Conservation (phyloP, 2,329 filamentous ascomycete species). For the Cladophialophora immunda region DNA sequence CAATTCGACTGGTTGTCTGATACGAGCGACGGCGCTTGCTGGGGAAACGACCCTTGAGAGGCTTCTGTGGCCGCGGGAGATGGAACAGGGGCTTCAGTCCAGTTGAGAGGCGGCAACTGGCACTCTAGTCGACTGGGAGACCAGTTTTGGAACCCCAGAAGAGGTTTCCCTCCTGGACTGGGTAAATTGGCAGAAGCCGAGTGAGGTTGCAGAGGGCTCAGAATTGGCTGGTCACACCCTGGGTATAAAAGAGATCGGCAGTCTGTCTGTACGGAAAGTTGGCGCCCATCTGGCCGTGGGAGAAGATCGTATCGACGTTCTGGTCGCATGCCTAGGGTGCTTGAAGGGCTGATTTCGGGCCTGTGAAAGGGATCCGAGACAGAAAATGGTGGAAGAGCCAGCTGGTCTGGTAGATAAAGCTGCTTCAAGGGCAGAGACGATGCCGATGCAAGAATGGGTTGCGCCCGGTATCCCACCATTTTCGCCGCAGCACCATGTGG, state of each 20-base stretch:
- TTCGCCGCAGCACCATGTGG: conserved; percentile 25
- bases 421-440: conserved; percentile 3
- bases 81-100: conserved; percentile 66
- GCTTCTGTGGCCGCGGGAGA: conserved; percentile 71
- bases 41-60: conserved; percentile 65
- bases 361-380: conserved; percentile 17
- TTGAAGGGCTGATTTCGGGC: conserved; percentile 5
- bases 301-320: conserved; percentile 6
- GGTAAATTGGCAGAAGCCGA: conserved; percentile 3
- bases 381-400: background rate
- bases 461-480: conserved; percentile 34
- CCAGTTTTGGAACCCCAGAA: conserved; percentile 8
- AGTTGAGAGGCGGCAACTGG: conserved; percentile 39
- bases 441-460: conserved; percentile 34
- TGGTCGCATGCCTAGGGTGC: conserved; percentile 8
- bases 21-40: conserved; percentile 72
- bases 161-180: background rate
- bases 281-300: background rate
- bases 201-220: background rate
- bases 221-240: background rate
- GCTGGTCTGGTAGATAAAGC: conserved; percentile 18
- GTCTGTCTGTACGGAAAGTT: background rate
- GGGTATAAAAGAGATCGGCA: conserved; percentile 5
- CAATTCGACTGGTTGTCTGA: conserved; percentile 73
- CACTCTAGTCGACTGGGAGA: conserved; percentile 21